Evolutionary conservation across 1,284 basidiomycete genomes (phyloP), one percentile per base, ranked within the genome.

Genomic region (Papiliotrema laurentii): DNA sequence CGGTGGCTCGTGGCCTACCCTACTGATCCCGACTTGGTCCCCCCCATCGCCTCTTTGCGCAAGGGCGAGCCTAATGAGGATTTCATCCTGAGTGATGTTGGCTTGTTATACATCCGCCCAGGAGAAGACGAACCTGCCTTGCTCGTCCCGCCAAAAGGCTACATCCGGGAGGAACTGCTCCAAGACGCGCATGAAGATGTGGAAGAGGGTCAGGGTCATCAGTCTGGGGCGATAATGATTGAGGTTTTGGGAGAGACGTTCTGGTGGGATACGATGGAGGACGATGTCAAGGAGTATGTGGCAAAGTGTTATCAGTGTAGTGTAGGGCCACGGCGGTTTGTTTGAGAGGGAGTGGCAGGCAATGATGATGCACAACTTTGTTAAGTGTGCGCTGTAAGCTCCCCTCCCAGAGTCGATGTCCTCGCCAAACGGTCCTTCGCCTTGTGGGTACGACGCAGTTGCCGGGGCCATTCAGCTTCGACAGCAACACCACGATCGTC

Each of bases 1-100:
- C 39, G 63, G 26, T 68, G 65, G 65, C 47, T 68, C 6, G 47
- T 49, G 3, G 58, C 59, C 3, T 68, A 68, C 38, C 64, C 64
- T 4, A 18, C 28, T 2, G 65, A 68, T 36, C 38, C 43, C 10
- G 65, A 65, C 33, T 50, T 68, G 14, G 55, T 63, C 2, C 47
- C 57, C 1, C 54, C 66, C 11, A 64, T 68, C 35, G 41, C 45
- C 13, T 37, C 40, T 42, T 42, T 68, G 11, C 51, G 58, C 16
- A 21, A 24, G 3, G 57, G 58, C 2, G 27, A 36, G 36, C 30
- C 50, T 16, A 61, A 63, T 26, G 57, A 58, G 22, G 60, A 68
- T 43, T 68, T 68, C 49, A 37, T 68, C 22, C 48, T 68, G 6
- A 59, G 56, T 16, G 62, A 64, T 18, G 54, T 64, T 14, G 65